Evolutionary conservation across 257 asterid genomes (phyloP).

Genomic region (Forsythia suspensa): DNA sequence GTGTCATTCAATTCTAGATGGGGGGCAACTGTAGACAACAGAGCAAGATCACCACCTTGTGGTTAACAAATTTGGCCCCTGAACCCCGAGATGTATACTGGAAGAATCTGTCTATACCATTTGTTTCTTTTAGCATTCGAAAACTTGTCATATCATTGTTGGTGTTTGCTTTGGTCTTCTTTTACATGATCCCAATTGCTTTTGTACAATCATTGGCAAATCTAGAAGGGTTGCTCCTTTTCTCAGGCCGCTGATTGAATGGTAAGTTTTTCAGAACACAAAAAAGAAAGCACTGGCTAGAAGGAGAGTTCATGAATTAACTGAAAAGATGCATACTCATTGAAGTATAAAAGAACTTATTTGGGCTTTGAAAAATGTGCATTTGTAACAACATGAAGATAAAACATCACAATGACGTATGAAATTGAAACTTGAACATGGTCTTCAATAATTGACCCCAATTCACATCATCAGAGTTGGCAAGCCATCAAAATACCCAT

Average conservation of each 20-base stretch:
- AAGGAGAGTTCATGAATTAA: no score
- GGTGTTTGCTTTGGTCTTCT: slow-evolving; percentile 84
- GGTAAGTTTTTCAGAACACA: no score
- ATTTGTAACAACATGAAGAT: no score
- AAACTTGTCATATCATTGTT: slow-evolving; percentile 58
- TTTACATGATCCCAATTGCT: slow-evolving; percentile 95
- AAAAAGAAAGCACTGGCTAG: no score
- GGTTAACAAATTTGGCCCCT: slow-evolving; percentile 95
- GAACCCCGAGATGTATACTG: slow-evolving; percentile 95
- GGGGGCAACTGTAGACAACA: slow-evolving; percentile 96
- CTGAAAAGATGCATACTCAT: no score
- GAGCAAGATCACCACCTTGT: slow-evolving; percentile 76
- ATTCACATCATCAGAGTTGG: no score
- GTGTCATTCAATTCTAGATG: slow-evolving; percentile 91
- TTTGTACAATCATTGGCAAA: slow-evolving; percentile 95
- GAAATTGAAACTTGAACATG: neutral
- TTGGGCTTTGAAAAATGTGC: no score
- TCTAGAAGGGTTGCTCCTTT: slow-evolving; percentile 96
- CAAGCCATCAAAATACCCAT: no score
- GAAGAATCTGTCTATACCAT: slow-evolving; percentile 81
- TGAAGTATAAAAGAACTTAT: no score
- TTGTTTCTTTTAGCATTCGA: slow-evolving; percentile 72
- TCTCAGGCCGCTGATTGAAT: slow-evolving; percentile 27
- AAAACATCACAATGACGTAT: no score
- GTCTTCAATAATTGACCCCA: no score